Evolutionary conservation across 768 basidiomycete genomes (phyloP).

Genomic region (Rhizopogon salebrosus): DNA sequence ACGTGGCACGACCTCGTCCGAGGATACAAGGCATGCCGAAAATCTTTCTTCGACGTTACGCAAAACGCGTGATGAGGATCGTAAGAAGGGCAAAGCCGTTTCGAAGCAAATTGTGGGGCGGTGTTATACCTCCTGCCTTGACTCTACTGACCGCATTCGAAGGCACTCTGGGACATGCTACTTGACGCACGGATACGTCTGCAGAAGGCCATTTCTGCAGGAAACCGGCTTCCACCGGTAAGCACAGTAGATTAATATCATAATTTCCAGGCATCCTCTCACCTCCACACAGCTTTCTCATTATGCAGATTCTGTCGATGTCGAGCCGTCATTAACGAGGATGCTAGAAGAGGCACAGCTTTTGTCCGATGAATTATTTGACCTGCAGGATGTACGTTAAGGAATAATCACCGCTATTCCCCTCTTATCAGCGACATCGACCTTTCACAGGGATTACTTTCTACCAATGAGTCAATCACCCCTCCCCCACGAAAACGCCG

Average conservation of each 20-base stretch:
- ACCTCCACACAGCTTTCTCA: slow-evolving; percentile 26
- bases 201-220: slow-evolving; percentile 69
- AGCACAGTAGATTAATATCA: slow-evolving; percentile 18
- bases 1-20: slow-evolving; percentile 12
- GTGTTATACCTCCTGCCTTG: slow-evolving; percentile 2
- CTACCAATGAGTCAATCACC: slow-evolving; percentile 40
- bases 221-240: slow-evolving; percentile 65
- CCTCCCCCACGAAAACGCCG: slow-evolving; percentile 56
- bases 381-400: slow-evolving; percentile 57
- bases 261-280: slow-evolving; percentile 3
- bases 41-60: slow-evolving; percentile 51
- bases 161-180: slow-evolving; percentile 84
- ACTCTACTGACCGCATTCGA: slow-evolving; percentile 4
- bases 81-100: slow-evolving; percentile 80
- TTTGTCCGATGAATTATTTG: slow-evolving; percentile 63
- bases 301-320: slow-evolving; percentile 28
- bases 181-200: slow-evolving; percentile 89
- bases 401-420: neutral
- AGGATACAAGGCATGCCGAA: slow-evolving; percentile 15
- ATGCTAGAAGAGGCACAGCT: slow-evolving; percentile 57
- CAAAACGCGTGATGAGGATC: slow-evolving; percentile 62
- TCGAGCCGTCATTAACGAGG: slow-evolving; percentile 40
- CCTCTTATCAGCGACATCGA: slow-evolving; percentile 11
- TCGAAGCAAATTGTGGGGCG: slow-evolving; percentile 71
- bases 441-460: slow-evolving; percentile 37